Evolutionary conservation across 2,329 filamentous ascomycete genomes (phyloP).

Genomic region (Ophiostoma tasmaniense): DNA sequence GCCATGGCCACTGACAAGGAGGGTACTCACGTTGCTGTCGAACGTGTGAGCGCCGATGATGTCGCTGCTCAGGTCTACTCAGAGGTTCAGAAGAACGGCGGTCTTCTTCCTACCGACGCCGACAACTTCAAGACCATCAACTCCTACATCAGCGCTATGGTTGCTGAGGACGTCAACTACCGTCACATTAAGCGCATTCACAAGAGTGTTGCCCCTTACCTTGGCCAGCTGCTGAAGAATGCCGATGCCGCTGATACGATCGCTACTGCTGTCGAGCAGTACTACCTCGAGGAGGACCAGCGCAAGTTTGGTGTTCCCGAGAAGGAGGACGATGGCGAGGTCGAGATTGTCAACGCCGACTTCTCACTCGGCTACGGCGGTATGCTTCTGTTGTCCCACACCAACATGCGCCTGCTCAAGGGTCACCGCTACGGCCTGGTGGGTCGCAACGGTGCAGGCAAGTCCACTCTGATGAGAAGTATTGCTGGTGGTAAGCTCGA

Average conservation of each 20-base stretch:
- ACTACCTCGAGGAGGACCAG: conserved; percentile 76
- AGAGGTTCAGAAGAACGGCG: conserved; percentile 61
- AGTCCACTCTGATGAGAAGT: conserved; percentile 89
- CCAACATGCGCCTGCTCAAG: conserved; percentile 80
- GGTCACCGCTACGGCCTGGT: conserved; percentile 93
- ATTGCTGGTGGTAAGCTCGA: conserved; percentile 95
- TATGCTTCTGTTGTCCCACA: conserved; percentile 93
- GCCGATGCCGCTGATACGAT: conserved; percentile 53
- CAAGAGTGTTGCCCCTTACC: conserved; percentile 62
- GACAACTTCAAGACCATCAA: conserved; percentile 63
- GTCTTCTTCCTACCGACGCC: conserved; percentile 41
- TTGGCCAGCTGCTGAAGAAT: conserved; percentile 59
- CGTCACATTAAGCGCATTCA: conserved; percentile 68
- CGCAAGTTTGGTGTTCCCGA: conserved; percentile 78
- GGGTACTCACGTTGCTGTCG: conserved; percentile 36
- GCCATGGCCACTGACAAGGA: conserved; percentile 70
- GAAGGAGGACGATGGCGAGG: conserved; percentile 83
- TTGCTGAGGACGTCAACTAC: conserved; percentile 79
- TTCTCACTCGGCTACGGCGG: conserved; percentile 97
- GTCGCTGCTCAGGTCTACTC: conserved; percentile 66
- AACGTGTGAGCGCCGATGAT: conserved; percentile 62
- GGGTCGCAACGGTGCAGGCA: conserved; percentile 98
- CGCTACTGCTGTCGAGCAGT: conserved; percentile 63
- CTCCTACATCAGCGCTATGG: conserved; percentile 71
- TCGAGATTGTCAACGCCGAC: conserved; percentile 93